phyloP scores from a whole-genome alignment of 2,329 filamentous ascomycete genomes.

The Fonsecaea multimorphosa region DNA sequence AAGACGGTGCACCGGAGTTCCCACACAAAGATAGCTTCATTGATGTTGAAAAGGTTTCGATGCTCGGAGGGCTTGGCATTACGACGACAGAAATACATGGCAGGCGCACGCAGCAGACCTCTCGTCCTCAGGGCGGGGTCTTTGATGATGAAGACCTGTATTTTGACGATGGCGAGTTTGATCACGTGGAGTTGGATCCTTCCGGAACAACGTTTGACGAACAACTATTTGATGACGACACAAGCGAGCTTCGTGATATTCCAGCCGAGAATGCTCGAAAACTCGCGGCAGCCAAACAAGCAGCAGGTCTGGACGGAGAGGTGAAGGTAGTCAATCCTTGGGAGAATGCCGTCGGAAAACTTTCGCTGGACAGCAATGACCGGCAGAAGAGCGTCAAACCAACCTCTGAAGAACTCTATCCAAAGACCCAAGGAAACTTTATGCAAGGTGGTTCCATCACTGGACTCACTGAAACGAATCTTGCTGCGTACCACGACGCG shows the following conservation, averaged over 20 bases:
- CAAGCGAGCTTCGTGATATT: constrained; percentile 46
- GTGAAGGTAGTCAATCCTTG: constrained; percentile 16
- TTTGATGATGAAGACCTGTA: constrained; percentile 52
- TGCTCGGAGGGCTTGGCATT: constrained; percentile 37
- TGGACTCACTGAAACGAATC: constrained; percentile 60
- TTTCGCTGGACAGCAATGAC: background rate
- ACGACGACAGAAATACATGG: constrained; percentile 24
- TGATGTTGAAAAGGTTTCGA: constrained; percentile 20
- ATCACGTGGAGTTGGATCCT: constrained; percentile 25
- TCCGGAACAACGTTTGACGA: constrained; percentile 52
- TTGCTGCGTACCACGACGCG: constrained; percentile 80
- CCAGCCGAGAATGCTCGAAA: constrained; percentile 38
- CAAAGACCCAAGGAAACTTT: constrained; percentile 6
- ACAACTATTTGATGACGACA: constrained; percentile 56
- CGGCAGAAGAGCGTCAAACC: background rate
- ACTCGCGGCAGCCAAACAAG: constrained; percentile 33
- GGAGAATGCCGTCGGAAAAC: background rate
- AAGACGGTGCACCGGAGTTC: constrained; percentile 3
- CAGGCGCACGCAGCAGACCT: constrained; percentile 19
- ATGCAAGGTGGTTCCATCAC: constrained; percentile 20
- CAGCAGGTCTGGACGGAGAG: constrained; percentile 16
- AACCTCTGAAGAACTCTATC: background rate
- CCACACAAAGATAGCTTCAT: constrained; percentile 14
- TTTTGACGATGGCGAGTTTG: constrained; percentile 52
- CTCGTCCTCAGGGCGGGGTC: constrained; percentile 28